Base-by-base conservation (phyloP, 2,329 filamentous ascomycete genomes). In the Scleromitrula shiraiana region DNA sequence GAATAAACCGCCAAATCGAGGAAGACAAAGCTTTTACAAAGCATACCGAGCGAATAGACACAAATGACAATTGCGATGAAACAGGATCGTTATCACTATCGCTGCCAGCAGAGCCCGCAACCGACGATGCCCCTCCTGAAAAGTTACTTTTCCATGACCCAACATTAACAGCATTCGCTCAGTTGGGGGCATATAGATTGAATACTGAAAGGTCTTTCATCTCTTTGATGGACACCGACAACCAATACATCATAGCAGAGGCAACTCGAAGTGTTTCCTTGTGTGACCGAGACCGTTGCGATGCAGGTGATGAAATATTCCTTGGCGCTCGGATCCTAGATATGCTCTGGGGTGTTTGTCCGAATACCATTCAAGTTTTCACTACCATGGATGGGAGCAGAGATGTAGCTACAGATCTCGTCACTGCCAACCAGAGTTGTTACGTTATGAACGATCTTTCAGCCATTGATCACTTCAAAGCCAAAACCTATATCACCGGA, bases 121-220 rank as follows among this genome's bases (percentile, higher is more conserved):
- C 30, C 0, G 46, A 45, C 2, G 41, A 32, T 0, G 50, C 49
- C 7, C 37, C 49, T n/a, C 37, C 47, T 24, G 15, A 36, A 4
- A 41, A 50, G 4, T 23, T 45, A 14, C 46, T 50, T 17, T 26
- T 17, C 6, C 52, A 55, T 40, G 72, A 69, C 57, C 67, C 68
- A 1, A 67, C 66, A 26, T 63, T 74, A 30, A 64, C 65, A 5
- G 66, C 67, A 2, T 65, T 70, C 45, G 63, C 73, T 0, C 74
- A 77, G 57, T 65, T 77, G 6, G 70, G 67, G 4, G 66, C 72
- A 0, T 62, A 75, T 14, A 65, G 70, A 0, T 60, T 77, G 38
- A 60, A 68, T 19, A 67, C 67, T 26, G 66, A 70, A 47, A 68
- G 73, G 7, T 65, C 64, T 33, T 68, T 76, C 53, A 67, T 76